phyloP scores from a whole-genome alignment of 2,329 filamentous ascomycete species.

The Fusarium liriodendri region DNA sequence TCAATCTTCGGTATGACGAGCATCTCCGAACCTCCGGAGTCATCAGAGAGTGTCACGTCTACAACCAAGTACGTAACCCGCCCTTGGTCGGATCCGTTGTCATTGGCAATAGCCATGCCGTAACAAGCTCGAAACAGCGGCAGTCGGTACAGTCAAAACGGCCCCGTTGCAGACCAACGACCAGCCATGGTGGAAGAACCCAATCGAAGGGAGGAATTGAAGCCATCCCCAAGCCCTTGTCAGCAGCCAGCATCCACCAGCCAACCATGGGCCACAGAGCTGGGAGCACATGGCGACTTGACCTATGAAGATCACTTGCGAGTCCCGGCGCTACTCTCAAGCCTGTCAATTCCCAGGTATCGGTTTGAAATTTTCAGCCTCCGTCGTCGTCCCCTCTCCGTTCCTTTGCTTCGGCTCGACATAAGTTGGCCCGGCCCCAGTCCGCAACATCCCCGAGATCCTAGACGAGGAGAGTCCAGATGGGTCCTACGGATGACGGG shows the following conservation, averaged over 20 bases:
- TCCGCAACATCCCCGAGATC: neutral
- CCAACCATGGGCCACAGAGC: neutral
- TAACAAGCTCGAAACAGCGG: neutral
- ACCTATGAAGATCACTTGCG: neutral
- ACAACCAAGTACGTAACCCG: neutral
- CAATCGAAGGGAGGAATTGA: neutral
- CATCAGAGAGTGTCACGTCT: neutral
- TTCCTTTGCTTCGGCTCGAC: slow-evolving; percentile 4
- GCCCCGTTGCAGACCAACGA: neutral
- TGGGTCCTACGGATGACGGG: slow-evolving; percentile 2
- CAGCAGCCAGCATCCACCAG: neutral
- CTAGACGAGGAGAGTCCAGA: slow-evolving; percentile 4
- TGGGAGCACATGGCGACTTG: neutral
- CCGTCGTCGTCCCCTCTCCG: neutral
- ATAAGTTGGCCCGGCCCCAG: slow-evolving; percentile 10
- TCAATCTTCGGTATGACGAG: neutral
- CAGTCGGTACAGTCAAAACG: neutral
- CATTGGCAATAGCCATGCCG: neutral
- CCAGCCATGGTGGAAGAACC: slow-evolving; percentile 7
- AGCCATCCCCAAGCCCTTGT: neutral
- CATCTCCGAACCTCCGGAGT: slow-evolving; percentile 4
- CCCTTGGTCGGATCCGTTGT: neutral
- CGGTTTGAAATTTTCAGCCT: slow-evolving; percentile 2
- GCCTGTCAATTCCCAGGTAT: neutral
- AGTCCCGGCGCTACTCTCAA: neutral